These are phyloP conservation scores for Oehlia diaphana DNA, from an alignment of 192 early-diverging fungal genomes.

Conservation along the genomic window DNA sequence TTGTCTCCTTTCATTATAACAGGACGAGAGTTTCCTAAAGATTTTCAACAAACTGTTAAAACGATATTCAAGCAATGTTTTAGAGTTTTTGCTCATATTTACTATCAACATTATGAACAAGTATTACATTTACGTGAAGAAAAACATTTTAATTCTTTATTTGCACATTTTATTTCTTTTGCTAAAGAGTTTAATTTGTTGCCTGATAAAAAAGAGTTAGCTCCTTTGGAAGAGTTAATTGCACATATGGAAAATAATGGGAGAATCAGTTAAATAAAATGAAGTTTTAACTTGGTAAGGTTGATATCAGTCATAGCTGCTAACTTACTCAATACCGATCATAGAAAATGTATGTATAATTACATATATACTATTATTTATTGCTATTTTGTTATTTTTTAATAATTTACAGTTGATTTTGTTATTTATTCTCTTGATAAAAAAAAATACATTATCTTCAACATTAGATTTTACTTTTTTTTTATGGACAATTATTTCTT, in stretches of 20 bases:
- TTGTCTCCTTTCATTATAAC: not conserved
- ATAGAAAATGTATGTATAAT: not conserved
- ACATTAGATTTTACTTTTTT: not conserved
- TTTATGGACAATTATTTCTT: no score
- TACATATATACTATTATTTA: no score
- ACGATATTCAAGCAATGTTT: constrained; percentile 84
- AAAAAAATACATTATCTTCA: not conserved
- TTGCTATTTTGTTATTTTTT: no score
- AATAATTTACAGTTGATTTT: not conserved
- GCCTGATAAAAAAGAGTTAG: constrained; percentile 82
- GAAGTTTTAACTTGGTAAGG: not conserved
- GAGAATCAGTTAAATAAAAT: constrained; percentile 31
- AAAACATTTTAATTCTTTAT: constrained; percentile 92
- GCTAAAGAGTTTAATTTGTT: constrained; percentile 90
- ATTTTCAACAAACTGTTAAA: constrained; percentile 67
- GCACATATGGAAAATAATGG: constrained; percentile 45
- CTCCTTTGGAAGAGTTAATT: constrained; percentile 80
- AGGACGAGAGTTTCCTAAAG: constrained; percentile 84
- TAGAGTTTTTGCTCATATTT: constrained; percentile 92
- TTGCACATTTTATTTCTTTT: constrained; percentile 95
- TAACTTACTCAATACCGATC: not conserved
- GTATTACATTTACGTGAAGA: constrained; percentile 82
- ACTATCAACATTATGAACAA: constrained; percentile 86
- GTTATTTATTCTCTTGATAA: not conserved
- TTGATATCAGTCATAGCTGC: not conserved